These are phyloP conservation scores for Pascua sp. DNA, from an alignment of 1,284 basidiomycete species.

Conservation along the genomic window DNA sequence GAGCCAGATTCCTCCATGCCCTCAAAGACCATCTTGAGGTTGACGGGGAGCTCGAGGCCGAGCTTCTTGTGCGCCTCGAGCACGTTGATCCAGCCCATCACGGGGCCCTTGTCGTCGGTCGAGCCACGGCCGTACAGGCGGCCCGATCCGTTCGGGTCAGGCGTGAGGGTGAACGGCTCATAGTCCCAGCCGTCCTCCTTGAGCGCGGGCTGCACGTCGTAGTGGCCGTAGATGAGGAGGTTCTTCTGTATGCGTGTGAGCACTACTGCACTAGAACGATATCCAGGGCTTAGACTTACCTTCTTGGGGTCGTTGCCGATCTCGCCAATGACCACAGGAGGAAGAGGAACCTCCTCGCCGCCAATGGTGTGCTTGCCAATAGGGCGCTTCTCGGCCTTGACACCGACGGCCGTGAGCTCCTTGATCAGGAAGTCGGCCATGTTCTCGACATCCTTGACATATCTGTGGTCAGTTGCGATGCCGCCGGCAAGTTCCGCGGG, in stretches of 20 bases:
- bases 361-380: slow-evolving; percentile 82
- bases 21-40: slow-evolving; percentile 91
- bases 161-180: slow-evolving; percentile 79
- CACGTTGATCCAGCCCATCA: slow-evolving; percentile 92
- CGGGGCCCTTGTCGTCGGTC: slow-evolving; percentile 88
- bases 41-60: slow-evolving; percentile 80
- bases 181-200: slow-evolving; percentile 87
- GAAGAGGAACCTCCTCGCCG: slow-evolving; percentile 68
- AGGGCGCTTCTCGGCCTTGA: slow-evolving; percentile 66
- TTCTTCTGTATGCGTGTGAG: slow-evolving; percentile 60
- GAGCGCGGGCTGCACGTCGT: slow-evolving; percentile 55
- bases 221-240: slow-evolving; percentile 86
- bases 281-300: slow-evolving; percentile 18
- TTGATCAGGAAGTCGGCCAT: slow-evolving; percentile 78
- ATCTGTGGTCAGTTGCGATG: slow-evolving; percentile 49
- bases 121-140: slow-evolving; percentile 81
- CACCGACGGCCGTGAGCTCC: slow-evolving; percentile 70
- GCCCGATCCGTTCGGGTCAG: slow-evolving; percentile 54
- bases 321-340: slow-evolving; percentile 80
- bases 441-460: slow-evolving; percentile 68
- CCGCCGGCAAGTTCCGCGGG: not conserved
- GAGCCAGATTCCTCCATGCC: slow-evolving; percentile 98
- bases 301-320: slow-evolving; percentile 79
- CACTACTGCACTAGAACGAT: not conserved
- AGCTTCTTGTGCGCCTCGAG: slow-evolving; percentile 79